Percentiles rank a stretch among this genome's conserved stretches.
phyloP scores from a whole-genome alignment of 2,329 filamentous ascomycete genomes.

The Macrophomina pseudophaseolina region DNA sequence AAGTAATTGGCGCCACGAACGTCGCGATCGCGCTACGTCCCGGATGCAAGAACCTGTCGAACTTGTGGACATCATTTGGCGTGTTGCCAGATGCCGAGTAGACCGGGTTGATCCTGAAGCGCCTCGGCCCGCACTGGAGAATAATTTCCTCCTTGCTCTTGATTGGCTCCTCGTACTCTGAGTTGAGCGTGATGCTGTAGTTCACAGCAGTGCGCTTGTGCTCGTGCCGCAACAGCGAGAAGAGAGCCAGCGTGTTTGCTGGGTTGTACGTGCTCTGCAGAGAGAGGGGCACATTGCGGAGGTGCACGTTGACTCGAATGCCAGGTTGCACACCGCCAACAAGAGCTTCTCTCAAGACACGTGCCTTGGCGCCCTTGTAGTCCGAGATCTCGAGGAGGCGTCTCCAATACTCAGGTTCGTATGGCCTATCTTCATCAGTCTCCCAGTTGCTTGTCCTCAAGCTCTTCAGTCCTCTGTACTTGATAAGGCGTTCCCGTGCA shows the following conservation, averaged over 20 bases:
- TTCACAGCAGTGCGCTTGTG: slow-evolving; percentile 92
- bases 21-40: slow-evolving; percentile 87
- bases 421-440: slow-evolving; percentile 80
- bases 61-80: slow-evolving; percentile 97
- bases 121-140: slow-evolving; percentile 85
- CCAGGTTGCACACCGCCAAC: slow-evolving; percentile 87
- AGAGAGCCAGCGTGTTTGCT: slow-evolving; percentile 70
- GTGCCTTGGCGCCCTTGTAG: slow-evolving; percentile 82
- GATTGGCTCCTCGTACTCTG: slow-evolving; percentile 75
- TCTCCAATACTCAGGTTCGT: slow-evolving; percentile 89
- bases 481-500: slow-evolving; percentile 81
- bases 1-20: slow-evolving; percentile 88
- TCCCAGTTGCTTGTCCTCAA: slow-evolving; percentile 88
- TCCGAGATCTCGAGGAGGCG: slow-evolving; percentile 86
- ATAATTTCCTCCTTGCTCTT: slow-evolving; percentile 93
- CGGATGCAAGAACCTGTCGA: slow-evolving; percentile 87
- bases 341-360: slow-evolving; percentile 78
- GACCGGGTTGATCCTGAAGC: slow-evolving; percentile 85
- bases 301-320: slow-evolving; percentile 79
- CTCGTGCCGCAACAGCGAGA: slow-evolving; percentile 90
- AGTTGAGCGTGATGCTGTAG: slow-evolving; percentile 84
- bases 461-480: slow-evolving; percentile 92
- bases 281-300: slow-evolving; percentile 64
- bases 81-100: slow-evolving; percentile 90
- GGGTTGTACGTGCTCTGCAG: slow-evolving; percentile 61